Conservation (phyloP, 345 rosid species). For the Balakata baccata region DNA sequence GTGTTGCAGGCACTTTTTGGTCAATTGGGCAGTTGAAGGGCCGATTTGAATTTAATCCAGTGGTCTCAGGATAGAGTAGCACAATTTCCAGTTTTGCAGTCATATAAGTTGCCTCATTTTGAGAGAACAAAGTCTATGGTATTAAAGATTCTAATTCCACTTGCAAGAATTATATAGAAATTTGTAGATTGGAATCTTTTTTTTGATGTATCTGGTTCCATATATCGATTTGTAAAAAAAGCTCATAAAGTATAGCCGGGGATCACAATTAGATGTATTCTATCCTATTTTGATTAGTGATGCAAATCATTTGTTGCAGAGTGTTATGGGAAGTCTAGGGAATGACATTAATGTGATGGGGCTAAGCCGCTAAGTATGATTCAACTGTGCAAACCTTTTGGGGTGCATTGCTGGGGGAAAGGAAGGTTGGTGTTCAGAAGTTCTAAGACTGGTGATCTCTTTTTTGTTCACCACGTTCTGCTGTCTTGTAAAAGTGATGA, state of each 20-base stretch:
- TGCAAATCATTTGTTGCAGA: constrained; percentile 10
- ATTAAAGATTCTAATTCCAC: constrained; percentile 27
- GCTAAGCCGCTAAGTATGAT: neutral
- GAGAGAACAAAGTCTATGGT: constrained; percentile 22
- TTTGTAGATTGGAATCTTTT: constrained; percentile 18
- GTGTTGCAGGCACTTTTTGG: constrained; percentile 49
- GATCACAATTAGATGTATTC: neutral
- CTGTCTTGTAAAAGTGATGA: neutral
- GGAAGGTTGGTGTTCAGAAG: constrained; percentile 20
- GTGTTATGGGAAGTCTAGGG: constrained; percentile 20
- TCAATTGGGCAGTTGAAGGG: constrained; percentile 37
- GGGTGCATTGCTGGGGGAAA: constrained; percentile 8
- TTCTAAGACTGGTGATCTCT: constrained; percentile 5
- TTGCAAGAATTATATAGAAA: constrained; percentile 18
- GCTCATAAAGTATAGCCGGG: neutral
- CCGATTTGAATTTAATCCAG: constrained; percentile 34
- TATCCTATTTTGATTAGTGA: neutral
- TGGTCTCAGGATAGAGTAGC: constrained; percentile 31
- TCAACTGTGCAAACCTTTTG: constrained; percentile 3
- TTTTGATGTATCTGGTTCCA: constrained; percentile 10
- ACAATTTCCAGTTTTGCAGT: constrained; percentile 31
- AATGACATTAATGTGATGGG: constrained; percentile 16
- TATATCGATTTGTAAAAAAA: neutral
- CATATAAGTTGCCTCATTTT: constrained; percentile 19
- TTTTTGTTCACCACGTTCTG: constrained; percentile 3